Evolutionary conservation across 2,329 filamentous ascomycete genomes (phyloP), one percentile per base, ranked within the genome.

Genomic region (Aspergillus uvarum): DNA sequence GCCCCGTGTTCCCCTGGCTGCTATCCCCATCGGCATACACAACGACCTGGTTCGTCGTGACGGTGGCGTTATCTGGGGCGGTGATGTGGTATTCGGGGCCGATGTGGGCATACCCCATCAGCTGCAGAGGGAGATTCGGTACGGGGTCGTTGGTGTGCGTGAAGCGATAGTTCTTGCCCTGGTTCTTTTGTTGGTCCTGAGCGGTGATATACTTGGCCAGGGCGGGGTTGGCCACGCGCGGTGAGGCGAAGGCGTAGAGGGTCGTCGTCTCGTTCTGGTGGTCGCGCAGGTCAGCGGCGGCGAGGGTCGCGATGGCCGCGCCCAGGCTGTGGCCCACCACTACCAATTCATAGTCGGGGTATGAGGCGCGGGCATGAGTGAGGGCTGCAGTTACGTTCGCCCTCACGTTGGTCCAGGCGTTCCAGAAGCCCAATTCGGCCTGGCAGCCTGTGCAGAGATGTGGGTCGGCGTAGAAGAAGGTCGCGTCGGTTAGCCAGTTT

Each of bases 91-190:
- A 90, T 79, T 92, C 89, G 1, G 89, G 87, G 16, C 80, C 84
- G n/a, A 85, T 83, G 73, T 91, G 89, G 44, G 82, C 77, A 77
- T 86, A 92, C 35, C 83, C 83, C 54, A 88, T 72, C 50, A 83
- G 55, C 59, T 85, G 74, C 11, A 87, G 84, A 1, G 89, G 89
- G 42, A 92, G 79, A 48, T 86, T 83, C 0, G 89, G 87, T 1
- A 92, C 84, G 0, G 87, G 86, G 71, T 92, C 90, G 66, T 83
- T 77, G 47, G 74, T 75, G 74, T 92, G 88, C 1, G 89, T 91
- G 54, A 90, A 79, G 63, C 89, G 86, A 76, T 81, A 88, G 56
- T 80, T 76, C 2, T 84, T 83, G 1, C 76, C 60, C 65, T 88
- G 85, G 51, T 67, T 65, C 66, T 88, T 85, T 51, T 67, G 14